phyloP scores from a whole-genome alignment of 106 monocot genomes.

The Allium cepa region DNA sequence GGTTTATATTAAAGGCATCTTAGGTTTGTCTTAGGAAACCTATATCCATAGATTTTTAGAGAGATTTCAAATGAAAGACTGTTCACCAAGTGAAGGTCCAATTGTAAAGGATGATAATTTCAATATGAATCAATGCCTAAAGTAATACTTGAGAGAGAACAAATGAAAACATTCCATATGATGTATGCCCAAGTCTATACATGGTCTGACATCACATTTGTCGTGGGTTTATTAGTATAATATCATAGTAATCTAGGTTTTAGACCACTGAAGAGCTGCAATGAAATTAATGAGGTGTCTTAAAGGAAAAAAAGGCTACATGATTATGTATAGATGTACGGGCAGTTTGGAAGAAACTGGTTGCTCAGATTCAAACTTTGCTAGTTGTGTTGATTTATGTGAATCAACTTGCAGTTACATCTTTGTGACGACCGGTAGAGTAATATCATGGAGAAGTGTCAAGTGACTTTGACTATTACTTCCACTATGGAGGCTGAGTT shows the following conservation, averaged over 20 bases:
- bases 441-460: conserved; percentile 3
- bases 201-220: conserved; percentile 2
- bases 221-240: conserved; percentile 2
- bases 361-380: conserved; percentile 3
- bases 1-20: neutral
- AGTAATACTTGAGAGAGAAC: neutral
- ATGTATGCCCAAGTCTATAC: conserved; percentile 8
- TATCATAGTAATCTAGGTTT: conserved; percentile 6
- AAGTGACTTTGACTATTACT: neutral
- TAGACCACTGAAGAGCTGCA: conserved; percentile 4
- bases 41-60: conserved; percentile 9
- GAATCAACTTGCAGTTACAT: conserved; percentile 8
- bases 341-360: neutral
- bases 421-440: neutral
- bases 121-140: neutral
- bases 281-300: conserved; percentile 9
- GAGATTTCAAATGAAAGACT: conserved; percentile 5
- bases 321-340: conserved; percentile 3
- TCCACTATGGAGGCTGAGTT: conserved; percentile 13
- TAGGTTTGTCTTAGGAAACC: conserved; percentile 2
- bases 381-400: neutral
- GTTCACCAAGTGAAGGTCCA: neutral
- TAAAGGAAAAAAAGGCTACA: conserved; percentile 14
- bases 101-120: conserved; percentile 11
- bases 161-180: conserved; percentile 8